Conservation (phyloP, 768 basidiomycete species). For the Termitomyces sp. region DNA sequence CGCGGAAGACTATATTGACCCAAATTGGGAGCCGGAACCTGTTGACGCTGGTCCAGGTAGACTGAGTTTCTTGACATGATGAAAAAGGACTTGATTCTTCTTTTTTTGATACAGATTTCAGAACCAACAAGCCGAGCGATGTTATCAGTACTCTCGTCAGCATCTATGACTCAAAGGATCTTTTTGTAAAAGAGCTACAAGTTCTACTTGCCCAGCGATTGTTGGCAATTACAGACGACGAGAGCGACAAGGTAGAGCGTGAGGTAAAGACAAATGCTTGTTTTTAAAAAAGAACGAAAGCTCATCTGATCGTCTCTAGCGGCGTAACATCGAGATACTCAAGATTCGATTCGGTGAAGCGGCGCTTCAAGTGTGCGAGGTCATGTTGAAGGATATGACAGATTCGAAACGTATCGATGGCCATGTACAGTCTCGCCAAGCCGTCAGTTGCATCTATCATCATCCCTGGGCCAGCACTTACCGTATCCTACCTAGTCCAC, state of each 20-base stretch:
- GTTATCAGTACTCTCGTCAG: conserved; percentile 94
- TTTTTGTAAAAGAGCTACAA: conserved; percentile 95
- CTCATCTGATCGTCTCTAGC: conserved; percentile 36
- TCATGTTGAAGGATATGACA: conserved; percentile 97
- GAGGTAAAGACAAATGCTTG: conserved; percentile 32
- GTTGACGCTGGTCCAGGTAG: conserved; percentile 92
- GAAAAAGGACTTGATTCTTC: not conserved
- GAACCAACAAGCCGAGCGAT: conserved; percentile 86
- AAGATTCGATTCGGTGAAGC: conserved; percentile 95
- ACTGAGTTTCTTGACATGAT: conserved; percentile 8
- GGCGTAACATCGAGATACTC: conserved; percentile 87
- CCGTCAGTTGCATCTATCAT: conserved; percentile 35
- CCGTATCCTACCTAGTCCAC: conserved; percentile 44
- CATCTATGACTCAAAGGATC: conserved; percentile 95
- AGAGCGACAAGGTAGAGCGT: conserved; percentile 70
- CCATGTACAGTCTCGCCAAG: conserved; percentile 72
- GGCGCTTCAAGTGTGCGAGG: conserved; percentile 91
- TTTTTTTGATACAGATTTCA: conserved; percentile 60
- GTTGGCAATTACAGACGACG: conserved; percentile 74
- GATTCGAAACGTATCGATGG: conserved; percentile 88
- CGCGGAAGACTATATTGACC: conserved; percentile 84
- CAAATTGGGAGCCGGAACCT: conserved; percentile 94
- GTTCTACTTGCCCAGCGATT: conserved; percentile 85
- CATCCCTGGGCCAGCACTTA: not conserved
- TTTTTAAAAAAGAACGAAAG: not conserved